Base-by-base conservation (phyloP, 148 eudicot genomes). In the Cornus suecica region DNA sequence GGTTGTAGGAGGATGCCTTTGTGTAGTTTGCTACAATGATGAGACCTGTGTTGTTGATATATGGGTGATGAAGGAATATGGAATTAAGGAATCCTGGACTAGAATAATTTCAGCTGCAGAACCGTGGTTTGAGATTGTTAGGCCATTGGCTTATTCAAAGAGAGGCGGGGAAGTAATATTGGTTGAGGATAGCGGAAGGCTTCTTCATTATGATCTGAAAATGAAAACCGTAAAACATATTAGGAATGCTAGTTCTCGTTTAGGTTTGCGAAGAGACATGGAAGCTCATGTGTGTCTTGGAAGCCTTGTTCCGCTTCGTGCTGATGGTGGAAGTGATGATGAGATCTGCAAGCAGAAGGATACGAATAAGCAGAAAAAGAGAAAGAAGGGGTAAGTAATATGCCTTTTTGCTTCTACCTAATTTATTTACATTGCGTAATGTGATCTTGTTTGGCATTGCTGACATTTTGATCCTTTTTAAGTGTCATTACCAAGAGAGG, bases 11-110 rank as follows among this genome's bases (percentile, higher is more conserved):
- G 84, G 80, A 29, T 72, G 68, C 28, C 74, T 87, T 26, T 72
- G 66, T 30, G 60, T 80, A 22, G 1, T 82, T 27, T 10, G 83
- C 41, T 60, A 67, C 69, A 62, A 75, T 70, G 11, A n/a, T 1
- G 14, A 25, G 30, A 42, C 42, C 28, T 20, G 66, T 37, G 42
- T 3, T 31, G 63, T 58, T 51, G 86, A 87, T 30, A 26, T 87
- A 24, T 87, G 90, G 89, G 79, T 86, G n/a, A 83, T 86, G 89
- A 75, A 79, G 48, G 78, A 70, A 30, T 86, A 84, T 72, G 85
- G 80, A 13, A 83, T 79, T 37, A 66, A 69, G 68, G 78, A 82
- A 16, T 81, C 87, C 16, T 86, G 89, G 89, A 70, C 60, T 20
- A 84, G 78, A 72, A 29, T 81, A 74, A 68, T 86, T 14, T 74